Conservation (phyloP, 352 stramenopile genomes). For the Globisporangium polare region DNA sequence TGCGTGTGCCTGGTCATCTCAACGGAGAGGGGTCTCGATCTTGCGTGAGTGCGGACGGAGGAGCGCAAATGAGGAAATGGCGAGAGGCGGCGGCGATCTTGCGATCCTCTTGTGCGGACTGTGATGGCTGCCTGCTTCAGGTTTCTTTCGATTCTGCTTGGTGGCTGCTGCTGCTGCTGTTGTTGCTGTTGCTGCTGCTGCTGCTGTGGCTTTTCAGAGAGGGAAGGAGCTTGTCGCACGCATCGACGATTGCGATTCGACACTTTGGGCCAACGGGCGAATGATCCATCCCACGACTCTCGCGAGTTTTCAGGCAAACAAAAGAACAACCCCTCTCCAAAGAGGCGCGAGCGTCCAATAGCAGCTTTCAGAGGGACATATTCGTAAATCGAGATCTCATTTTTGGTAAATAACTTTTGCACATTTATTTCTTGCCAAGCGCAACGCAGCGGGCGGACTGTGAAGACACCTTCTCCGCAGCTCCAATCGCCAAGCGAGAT, state of each 20-base stretch:
- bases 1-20: constrained; percentile 1
- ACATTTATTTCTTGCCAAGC: too few species aligned
- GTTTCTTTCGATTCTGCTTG: not conserved
- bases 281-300: not conserved
- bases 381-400: too few species aligned
- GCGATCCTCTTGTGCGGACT: not conserved
- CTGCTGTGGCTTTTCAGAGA: not conserved
- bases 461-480: too few species aligned
- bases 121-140: constrained; percentile 1
- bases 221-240: not conserved
- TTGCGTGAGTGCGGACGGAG: not conserved
- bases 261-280: not conserved
- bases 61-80: constrained; percentile 2
- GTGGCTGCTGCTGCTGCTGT: too few species aligned
- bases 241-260: not conserved
- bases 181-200: too few species aligned
- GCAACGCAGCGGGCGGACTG: too few species aligned
- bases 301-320: too few species aligned
- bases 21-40: not conserved
- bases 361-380: not conserved
- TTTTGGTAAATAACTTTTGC: too few species aligned
- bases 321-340: too few species aligned
- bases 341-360: constrained; percentile 2
- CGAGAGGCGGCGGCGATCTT: not conserved
- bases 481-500: too few species aligned